Evolutionary conservation across 306 rosid species (phyloP).

Genomic region (Pterocarpus macrocarpus): DNA sequence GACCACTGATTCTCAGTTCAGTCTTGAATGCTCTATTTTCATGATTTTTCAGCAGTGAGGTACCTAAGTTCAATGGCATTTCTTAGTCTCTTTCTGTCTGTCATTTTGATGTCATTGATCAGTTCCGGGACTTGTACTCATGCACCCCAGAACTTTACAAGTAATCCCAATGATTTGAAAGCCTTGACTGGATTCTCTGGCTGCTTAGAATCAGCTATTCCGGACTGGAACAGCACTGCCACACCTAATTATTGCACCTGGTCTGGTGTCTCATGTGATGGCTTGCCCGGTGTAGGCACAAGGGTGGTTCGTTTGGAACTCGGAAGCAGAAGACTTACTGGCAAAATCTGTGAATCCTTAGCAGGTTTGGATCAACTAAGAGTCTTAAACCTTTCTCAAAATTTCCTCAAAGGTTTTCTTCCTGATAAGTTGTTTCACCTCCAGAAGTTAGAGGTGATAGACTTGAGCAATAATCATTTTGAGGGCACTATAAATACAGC

Average conservation of each 20-base stretch:
- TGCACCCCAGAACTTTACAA: slow-evolving; percentile 30
- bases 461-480: slow-evolving; percentile 41
- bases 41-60: not conserved
- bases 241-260: slow-evolving; percentile 41
- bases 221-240: slow-evolving; percentile 27
- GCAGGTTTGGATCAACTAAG: slow-evolving; percentile 47
- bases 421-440: slow-evolving; percentile 43
- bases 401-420: slow-evolving; percentile 39
- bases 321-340: slow-evolving; percentile 36
- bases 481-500: slow-evolving; percentile 22
- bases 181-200: slow-evolving; percentile 43
- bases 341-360: slow-evolving; percentile 41
- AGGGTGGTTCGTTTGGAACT: slow-evolving; percentile 45
- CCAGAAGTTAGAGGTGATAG: slow-evolving; percentile 44
- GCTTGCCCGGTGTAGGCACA: not conserved
- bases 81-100: not conserved
- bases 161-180: slow-evolving; percentile 41
- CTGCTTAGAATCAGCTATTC: slow-evolving; percentile 39
- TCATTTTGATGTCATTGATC: not conserved
- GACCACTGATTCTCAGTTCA: not conserved
- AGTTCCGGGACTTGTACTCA: slow-evolving; percentile 13
- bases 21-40: not conserved
- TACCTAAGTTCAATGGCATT: slow-evolving; percentile 1
- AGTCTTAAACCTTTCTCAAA: slow-evolving; percentile 44
- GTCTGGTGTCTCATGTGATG: slow-evolving; percentile 47